Evolutionary conservation across 345 rosid genomes (phyloP).

Genomic region (Brassica nigra): DNA sequence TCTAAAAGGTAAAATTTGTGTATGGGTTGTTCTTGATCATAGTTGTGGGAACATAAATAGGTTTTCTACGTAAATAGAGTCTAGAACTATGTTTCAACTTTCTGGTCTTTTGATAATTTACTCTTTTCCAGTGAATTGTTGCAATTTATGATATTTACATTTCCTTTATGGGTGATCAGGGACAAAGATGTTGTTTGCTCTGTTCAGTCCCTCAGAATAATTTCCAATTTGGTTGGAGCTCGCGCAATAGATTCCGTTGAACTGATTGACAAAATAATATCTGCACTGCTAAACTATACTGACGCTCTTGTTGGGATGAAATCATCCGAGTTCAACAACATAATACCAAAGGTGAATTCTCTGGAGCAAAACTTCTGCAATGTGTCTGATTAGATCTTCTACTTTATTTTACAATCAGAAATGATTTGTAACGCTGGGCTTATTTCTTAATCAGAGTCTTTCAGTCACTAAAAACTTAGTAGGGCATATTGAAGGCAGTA

Average conservation of each 20-base stretch:
- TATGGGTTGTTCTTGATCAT: constrained; percentile 1
- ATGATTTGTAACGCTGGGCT: constrained; percentile 21
- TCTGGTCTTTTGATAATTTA: constrained; percentile 12
- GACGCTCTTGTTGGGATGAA: constrained; percentile 56
- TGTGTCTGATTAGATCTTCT: constrained; percentile 7
- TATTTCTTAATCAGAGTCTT: constrained; percentile 66
- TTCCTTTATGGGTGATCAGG: constrained; percentile 49
- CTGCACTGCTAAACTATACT: constrained; percentile 70
- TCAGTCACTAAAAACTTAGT: constrained; percentile 57
- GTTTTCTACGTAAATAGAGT: not conserved
- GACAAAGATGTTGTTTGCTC: constrained; percentile 63
- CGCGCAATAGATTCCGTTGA: constrained; percentile 59
- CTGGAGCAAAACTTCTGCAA: constrained; percentile 16
- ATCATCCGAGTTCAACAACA: constrained; percentile 57
- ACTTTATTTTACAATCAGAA: not conserved
- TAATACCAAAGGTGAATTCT: constrained; percentile 70
- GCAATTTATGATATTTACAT: constrained; percentile 17
- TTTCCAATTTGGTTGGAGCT: constrained; percentile 84
- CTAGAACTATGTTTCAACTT: constrained; percentile 10
- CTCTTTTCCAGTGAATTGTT: not conserved
- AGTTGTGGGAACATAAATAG: not conserved
- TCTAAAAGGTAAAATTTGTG: constrained; percentile 54
- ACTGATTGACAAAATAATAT: constrained; percentile 60
- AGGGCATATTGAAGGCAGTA: constrained; percentile 52
- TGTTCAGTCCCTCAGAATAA: constrained; percentile 77